Percentiles rank a stretch among this genome's conserved stretches.
These are phyloP conservation scores for Penicillium sp. DNA, from an alignment of 2,329 filamentous ascomycete genomes.

Conservation along the genomic window DNA sequence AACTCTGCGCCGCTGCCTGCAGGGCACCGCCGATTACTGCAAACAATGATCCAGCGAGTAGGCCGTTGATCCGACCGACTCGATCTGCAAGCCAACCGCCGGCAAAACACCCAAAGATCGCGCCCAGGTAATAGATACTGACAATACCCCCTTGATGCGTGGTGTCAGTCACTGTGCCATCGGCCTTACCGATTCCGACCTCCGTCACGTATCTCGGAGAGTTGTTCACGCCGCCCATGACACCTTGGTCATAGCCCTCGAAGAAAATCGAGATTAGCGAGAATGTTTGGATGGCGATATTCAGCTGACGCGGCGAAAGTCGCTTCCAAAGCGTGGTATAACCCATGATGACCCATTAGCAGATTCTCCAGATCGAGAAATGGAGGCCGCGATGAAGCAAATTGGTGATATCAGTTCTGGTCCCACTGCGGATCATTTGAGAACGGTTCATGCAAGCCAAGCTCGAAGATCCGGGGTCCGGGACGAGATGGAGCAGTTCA, in stretches of 20 bases:
- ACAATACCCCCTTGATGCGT: slow-evolving; percentile 53
- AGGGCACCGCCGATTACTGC: slow-evolving; percentile 50
- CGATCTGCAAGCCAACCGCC: slow-evolving; percentile 52
- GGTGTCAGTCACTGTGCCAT: slow-evolving; percentile 48
- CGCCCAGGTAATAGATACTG: slow-evolving; percentile 53
- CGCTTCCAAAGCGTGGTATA: slow-evolving; percentile 44
- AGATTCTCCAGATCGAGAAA: neutral
- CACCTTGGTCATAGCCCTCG: slow-evolving; percentile 53
- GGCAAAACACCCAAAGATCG: slow-evolving; percentile 50
- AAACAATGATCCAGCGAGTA: slow-evolving; percentile 48
- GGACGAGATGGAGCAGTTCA: neutral
- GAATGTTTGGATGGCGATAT: slow-evolving; percentile 36
- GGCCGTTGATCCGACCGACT: slow-evolving; percentile 52
- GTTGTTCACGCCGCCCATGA: slow-evolving; percentile 52
- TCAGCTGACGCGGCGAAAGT: slow-evolving; percentile 44
- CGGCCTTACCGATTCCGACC: slow-evolving; percentile 46
- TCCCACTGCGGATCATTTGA: slow-evolving; percentile 1
- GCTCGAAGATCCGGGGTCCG: neutral
- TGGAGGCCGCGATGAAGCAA: neutral
- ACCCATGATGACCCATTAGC: slow-evolving; percentile 29
- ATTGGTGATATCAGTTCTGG: slow-evolving; percentile 16
- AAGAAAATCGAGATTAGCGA: slow-evolving; percentile 38
- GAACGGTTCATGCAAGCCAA: neutral
- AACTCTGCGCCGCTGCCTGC: slow-evolving; percentile 46
- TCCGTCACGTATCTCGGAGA: slow-evolving; percentile 36